Evolutionary conservation across 78 protist species (phyloP).

Genomic region (Diacronema lutheri): DNA sequence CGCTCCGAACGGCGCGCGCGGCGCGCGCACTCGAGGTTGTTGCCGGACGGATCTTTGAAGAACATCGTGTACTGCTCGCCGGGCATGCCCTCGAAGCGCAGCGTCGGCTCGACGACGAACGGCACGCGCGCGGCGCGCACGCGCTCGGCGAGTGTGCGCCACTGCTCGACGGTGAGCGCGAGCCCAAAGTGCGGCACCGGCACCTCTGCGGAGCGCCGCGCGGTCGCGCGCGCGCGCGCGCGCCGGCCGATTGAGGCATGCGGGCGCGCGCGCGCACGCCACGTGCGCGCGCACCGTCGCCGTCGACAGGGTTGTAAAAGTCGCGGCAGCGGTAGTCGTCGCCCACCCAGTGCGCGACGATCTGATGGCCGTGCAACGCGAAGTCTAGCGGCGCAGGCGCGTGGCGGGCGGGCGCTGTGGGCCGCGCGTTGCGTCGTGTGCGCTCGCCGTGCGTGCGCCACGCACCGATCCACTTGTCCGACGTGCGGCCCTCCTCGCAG

Average conservation of each 20-base stretch:
- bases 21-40: background rate
- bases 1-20: no score
- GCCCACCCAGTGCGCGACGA: conserved; percentile 24
- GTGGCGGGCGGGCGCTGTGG: no score
- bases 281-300: no score
- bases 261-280: no score
- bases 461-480: no score
- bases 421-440: no score
- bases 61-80: conserved; percentile 11
- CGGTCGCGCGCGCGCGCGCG: no score
- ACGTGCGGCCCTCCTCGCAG: no score
- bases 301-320: conserved; percentile 22
- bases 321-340: background rate
- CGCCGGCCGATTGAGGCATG: no score
- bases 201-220: no score
- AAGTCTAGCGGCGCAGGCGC: no score
- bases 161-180: background rate
- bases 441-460: no score
- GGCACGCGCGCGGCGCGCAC: background rate
- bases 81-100: background rate
- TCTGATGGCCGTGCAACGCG: background rate
- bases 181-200: conserved; percentile 19
- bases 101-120: background rate
- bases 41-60: conserved; percentile 5
- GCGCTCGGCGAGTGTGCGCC: background rate